phyloP scores from a whole-genome alignment of 1,284 basidiomycete species.

The Somion occarium region DNA sequence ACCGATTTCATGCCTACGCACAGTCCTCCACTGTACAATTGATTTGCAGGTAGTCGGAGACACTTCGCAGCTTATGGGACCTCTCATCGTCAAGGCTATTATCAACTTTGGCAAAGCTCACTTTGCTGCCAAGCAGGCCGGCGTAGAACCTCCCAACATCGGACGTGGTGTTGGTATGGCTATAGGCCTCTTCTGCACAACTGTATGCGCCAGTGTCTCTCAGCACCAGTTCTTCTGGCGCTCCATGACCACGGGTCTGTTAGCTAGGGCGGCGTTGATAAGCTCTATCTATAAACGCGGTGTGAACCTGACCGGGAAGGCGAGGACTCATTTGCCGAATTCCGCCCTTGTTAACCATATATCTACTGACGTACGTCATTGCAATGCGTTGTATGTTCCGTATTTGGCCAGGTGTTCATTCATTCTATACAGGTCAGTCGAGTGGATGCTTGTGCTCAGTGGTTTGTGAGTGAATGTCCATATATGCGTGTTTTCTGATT shows the following conservation, averaged over 20 bases:
- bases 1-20: background rate
- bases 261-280: conserved; percentile 70
- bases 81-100: conserved; percentile 62
- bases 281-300: conserved; percentile 73
- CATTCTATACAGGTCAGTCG: conserved; percentile 42
- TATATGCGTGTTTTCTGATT: conserved; percentile 3
- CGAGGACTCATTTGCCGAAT: conserved; percentile 60
- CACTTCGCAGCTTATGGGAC: conserved; percentile 58
- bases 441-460: conserved; percentile 56
- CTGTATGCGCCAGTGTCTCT: conserved; percentile 51
- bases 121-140: conserved; percentile 28
- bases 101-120: conserved; percentile 64
- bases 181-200: conserved; percentile 63
- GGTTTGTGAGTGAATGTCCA: conserved; percentile 51
- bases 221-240: conserved; percentile 80
- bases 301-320: conserved; percentile 60
- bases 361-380: conserved; percentile 57
- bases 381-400: too few relatives aligned
- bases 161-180: conserved; percentile 71
- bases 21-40: background rate
- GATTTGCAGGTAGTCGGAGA: conserved; percentile 51
- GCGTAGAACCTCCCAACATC: conserved; percentile 37
- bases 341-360: conserved; percentile 75
- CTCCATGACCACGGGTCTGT: conserved; percentile 66
- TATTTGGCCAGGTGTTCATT: background rate